Percentiles rank a stretch among this genome's conserved stretches.
Evolutionary conservation across 768 basidiomycete genomes (phyloP).

Genomic region (Serendipita vermifera): DNA sequence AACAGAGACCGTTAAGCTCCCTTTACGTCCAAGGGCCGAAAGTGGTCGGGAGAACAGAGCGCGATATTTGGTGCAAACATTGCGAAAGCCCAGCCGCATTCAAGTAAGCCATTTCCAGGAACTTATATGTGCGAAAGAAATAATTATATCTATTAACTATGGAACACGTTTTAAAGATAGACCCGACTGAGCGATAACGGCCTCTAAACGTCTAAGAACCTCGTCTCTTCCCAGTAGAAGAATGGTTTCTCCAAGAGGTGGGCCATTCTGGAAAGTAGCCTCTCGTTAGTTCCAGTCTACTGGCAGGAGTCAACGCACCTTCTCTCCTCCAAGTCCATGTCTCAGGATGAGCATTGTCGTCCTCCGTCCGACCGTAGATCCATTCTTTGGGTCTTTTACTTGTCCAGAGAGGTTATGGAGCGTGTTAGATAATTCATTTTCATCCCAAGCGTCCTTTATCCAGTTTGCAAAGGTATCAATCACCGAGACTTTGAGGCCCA

Average conservation of each 20-base stretch:
- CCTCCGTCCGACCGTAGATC: constrained; percentile 5
- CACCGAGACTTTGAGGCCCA: too few relatives aligned
- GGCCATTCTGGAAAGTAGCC: constrained; percentile 33
- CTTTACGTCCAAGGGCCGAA: neutral
- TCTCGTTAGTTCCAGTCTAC: neutral
- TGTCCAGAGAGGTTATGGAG: constrained; percentile 9
- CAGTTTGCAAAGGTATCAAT: too few relatives aligned
- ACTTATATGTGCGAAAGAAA: too few relatives aligned
- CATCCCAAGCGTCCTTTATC: too few relatives aligned
- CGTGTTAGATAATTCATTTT: too few relatives aligned
- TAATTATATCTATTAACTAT: too few relatives aligned
- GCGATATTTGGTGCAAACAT: too few relatives aligned
- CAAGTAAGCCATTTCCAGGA: too few relatives aligned
- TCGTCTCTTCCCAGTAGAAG: constrained; percentile 27
- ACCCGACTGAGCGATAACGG: constrained; percentile 7
- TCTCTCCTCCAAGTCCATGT: neutral
- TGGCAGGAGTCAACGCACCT: neutral
- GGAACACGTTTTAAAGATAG: too few relatives aligned
- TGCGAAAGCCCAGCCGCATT: too few relatives aligned
- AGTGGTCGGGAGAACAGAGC: too few relatives aligned
- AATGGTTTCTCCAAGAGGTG: constrained; percentile 31
- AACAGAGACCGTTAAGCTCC: too few relatives aligned
- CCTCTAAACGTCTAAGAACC: constrained; percentile 13
- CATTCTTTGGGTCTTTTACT: constrained; percentile 6
- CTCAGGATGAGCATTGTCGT: neutral